A percentile compares a stretch with the other conserved stretches of the same genome.
These are phyloP conservation scores for Pythium insidiosum DNA, from an alignment of 352 stramenopile species.

Conservation along the genomic window DNA sequence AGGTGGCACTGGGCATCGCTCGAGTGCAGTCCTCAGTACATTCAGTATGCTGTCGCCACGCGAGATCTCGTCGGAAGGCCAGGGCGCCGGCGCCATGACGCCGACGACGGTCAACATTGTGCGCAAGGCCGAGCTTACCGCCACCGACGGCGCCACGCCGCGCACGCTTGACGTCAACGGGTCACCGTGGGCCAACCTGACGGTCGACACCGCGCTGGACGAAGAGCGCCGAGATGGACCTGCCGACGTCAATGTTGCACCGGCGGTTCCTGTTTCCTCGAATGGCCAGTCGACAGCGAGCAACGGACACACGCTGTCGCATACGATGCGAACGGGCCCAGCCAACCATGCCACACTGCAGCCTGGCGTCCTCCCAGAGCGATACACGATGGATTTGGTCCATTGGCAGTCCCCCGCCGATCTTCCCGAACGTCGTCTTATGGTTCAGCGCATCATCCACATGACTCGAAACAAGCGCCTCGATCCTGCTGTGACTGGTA, in stretches of 20 bases:
- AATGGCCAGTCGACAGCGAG: neutral
- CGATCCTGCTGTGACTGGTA: constrained; percentile 10
- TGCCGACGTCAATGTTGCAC: no score
- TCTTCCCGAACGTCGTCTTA: constrained; percentile 65
- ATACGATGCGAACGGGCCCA: constrained; percentile 43
- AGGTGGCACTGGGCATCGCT: no score
- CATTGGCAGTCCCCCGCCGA: constrained; percentile 83
- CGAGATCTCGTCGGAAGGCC: constrained; percentile 63
- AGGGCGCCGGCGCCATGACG: constrained; percentile 63
- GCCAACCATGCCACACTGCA: constrained; percentile 31
- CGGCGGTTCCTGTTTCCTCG: neutral
- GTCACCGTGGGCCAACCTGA: constrained; percentile 69
- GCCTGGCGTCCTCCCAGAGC: constrained; percentile 54
- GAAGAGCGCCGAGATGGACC: no score
- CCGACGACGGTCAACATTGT: constrained; percentile 51
- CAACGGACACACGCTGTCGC: constrained; percentile 13
- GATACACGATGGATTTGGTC: constrained; percentile 67
- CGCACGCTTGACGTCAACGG: constrained; percentile 37
- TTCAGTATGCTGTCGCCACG: constrained; percentile 26
- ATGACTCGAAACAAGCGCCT: constrained; percentile 72
- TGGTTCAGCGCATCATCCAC: constrained; percentile 85
- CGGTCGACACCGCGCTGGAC: constrained; percentile 41
- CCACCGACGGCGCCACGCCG: constrained; percentile 34
- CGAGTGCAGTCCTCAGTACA: no score
- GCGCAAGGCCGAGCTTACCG: constrained; percentile 24